Evolutionary conservation across 192 early-diverging fungal species (phyloP).

Genomic region (Rhizoclosmatium sp.): DNA sequence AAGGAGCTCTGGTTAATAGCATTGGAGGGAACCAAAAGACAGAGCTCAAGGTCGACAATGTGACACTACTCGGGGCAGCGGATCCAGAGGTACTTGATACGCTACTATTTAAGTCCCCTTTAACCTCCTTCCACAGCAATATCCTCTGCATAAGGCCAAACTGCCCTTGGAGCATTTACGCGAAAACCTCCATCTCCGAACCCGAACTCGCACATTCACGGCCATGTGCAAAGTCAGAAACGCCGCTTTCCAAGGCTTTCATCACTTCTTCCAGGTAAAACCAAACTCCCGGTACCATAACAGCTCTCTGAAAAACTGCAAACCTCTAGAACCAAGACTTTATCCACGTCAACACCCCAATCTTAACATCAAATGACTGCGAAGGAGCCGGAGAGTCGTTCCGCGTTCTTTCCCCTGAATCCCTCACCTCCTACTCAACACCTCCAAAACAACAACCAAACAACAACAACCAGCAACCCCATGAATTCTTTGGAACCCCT

Average conservation of each 20-base stretch:
- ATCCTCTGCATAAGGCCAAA: conserved; percentile 87
- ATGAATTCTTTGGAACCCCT: conserved; percentile 77
- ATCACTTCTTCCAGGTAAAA: conserved; percentile 75
- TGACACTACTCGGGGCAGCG: conserved; percentile 63
- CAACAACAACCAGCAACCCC: conserved; percentile 30
- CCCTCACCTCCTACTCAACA: conserved; percentile 8
- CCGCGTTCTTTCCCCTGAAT: conserved; percentile 48
- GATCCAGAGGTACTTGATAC: conserved; percentile 61
- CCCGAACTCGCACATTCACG: conserved; percentile 76
- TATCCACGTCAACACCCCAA: conserved; percentile 79
- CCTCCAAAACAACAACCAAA: not conserved
- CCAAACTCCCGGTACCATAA: not conserved
- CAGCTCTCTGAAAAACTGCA: not conserved
- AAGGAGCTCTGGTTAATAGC: conserved; percentile 71
- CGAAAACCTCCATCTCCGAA: conserved; percentile 77
- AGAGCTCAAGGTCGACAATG: conserved; percentile 68
- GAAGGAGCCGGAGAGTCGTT: conserved; percentile 92
- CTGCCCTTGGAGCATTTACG: conserved; percentile 81
- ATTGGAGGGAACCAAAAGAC: conserved; percentile 74
- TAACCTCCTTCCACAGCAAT: conserved; percentile 53
- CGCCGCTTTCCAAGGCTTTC: conserved; percentile 69
- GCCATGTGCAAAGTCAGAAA: conserved; percentile 78
- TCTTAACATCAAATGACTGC: conserved; percentile 86
- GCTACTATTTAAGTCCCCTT: not conserved
- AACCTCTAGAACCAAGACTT: conserved; percentile 72